These are phyloP conservation scores for Lonicera japonica DNA, from an alignment of 129 eudicot genomes.

Conservation along the genomic window DNA sequence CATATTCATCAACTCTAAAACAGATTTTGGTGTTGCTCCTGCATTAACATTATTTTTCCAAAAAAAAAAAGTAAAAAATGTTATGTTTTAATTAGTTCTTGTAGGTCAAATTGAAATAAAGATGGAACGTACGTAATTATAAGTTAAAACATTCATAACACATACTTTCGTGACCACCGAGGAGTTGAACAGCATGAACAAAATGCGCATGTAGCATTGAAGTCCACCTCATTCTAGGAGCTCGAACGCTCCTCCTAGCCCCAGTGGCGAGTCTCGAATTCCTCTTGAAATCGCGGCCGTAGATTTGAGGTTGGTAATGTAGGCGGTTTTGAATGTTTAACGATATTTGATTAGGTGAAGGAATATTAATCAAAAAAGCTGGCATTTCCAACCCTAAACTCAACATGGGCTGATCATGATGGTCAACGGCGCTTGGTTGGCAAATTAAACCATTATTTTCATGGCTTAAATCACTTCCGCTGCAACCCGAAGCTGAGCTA, in stretches of 20 bases:
- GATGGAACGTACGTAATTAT: no score
- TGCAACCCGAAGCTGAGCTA: conserved; percentile 53
- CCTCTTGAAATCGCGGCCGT: conserved; percentile 57
- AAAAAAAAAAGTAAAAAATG: no score
- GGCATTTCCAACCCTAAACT: conserved; percentile 48
- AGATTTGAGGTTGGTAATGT: conserved; percentile 44
- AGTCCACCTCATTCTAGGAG: conserved; percentile 97
- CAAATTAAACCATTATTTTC: conserved; percentile 37
- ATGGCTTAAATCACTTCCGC: conserved; percentile 66
- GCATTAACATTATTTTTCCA: not conserved
- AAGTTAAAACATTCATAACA: not conserved
- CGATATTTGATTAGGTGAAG: conserved; percentile 15
- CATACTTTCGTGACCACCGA: conserved; percentile 96
- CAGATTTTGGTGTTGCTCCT: conserved; percentile 35
- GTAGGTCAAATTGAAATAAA: not conserved
- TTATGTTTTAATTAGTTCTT: no score
- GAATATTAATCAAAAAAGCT: conserved; percentile 1
- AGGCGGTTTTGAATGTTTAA: conserved; percentile 19
- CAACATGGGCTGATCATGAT: conserved; percentile 30
- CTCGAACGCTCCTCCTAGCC: conserved; percentile 56
- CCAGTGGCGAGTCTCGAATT: conserved; percentile 42
- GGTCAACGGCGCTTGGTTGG: conserved; percentile 8
- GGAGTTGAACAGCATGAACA: conserved; percentile 90
- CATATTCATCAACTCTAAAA: conserved; percentile 24
- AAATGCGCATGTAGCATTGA: conserved; percentile 91